phyloP scores from a whole-genome alignment of 129 eudicot genomes.

The Sambucus nigra region DNA sequence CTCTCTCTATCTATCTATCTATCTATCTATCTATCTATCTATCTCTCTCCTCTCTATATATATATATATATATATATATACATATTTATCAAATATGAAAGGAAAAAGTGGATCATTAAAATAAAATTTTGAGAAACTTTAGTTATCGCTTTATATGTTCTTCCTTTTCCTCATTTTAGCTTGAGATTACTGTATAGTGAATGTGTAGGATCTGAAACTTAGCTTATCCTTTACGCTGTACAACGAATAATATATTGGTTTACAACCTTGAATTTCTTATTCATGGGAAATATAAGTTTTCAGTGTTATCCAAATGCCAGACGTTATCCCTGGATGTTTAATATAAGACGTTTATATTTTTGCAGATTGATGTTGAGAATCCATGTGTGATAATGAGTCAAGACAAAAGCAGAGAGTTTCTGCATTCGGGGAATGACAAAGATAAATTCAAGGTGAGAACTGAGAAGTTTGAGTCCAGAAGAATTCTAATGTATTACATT shows the following conservation, averaged over 20 bases:
- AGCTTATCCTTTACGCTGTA: neutral
- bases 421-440: constrained; percentile 91
- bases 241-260: neutral
- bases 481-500: constrained; percentile 1
- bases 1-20: too few species aligned
- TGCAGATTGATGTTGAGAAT: constrained; percentile 99
- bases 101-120: neutral
- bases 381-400: constrained; percentile 97
- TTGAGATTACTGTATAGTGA: neutral
- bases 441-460: constrained; percentile 80
- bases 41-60: too few species aligned
- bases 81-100: too few species aligned
- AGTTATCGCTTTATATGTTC: neutral
- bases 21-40: too few species aligned
- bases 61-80: too few species aligned
- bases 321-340: neutral
- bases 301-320: too few species aligned
- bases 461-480: constrained; percentile 2
- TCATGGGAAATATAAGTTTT: neutral
- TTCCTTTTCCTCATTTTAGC: neutral
- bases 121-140: neutral
- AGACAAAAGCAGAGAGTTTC: constrained; percentile 96
- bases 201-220: neutral
- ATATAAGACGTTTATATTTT: constrained; percentile 7
- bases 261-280: neutral